Base-by-base conservation (phyloP, 805 yeast species). In the Hagleromyces aurorensis region DNA sequence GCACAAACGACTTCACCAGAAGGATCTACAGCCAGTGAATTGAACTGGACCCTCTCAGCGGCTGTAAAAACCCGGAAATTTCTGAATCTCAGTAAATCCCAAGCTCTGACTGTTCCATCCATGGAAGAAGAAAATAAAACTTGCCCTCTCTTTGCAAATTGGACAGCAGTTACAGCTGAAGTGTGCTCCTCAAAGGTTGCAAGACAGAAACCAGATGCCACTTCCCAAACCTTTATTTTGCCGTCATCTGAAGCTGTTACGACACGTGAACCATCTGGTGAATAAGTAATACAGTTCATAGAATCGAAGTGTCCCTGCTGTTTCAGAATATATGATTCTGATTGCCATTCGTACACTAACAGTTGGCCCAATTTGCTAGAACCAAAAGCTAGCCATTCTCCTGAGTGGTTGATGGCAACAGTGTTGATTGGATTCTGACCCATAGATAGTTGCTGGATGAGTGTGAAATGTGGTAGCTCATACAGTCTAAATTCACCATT, bases 231-330 rank as follows among this genome's bases (percentile, higher is more conserved):
- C 56, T 91, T 91, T 41, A 91, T 81, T 46, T 87, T 87, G 20
- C 98, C 98, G 54, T 91, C 98, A 51, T 89, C 97, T 1, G 95
- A 72, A 3, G 94, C 96, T 1, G 97, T 89, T 4, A 89, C 91
- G 4, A 89, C 69, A 45, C 85, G 70, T 3, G 94, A 72, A 1
- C 97, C 98, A 62, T 91, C 98, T 0, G 96, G 96, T 1, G 96
- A 84, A 48, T 91, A 91, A 19, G 80, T 73, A 25, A 91, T 52
- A 10, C 85, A 68, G 49, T 85, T 89, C 55, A 86, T 72, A 0
- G 95, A 67, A 55, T 91, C 98, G 50, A 83, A 89, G 59, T 91
- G 98, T 14, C 97, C 96, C 59, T 91, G 98, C 54, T 91, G 98
- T 52, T 89, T 87, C 41, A 91, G 64, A 26, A 91, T 80, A 52